A percentile compares a stretch with the other conserved stretches of the same genome.
phyloP scores from a whole-genome alignment of 2,329 filamentous ascomycete genomes.

The Hymenoscyphus infarciens region DNA sequence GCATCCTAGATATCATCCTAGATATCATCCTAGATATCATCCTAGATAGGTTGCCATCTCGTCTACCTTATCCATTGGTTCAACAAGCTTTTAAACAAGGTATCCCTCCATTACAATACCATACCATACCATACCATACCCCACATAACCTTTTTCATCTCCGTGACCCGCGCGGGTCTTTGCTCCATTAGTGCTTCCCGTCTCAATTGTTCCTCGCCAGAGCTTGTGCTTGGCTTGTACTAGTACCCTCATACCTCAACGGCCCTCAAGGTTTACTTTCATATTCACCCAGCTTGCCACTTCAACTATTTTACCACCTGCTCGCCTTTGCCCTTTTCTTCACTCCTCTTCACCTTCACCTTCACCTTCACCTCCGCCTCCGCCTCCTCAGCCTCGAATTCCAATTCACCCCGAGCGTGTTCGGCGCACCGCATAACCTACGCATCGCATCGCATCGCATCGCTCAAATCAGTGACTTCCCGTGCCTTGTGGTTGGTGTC shows the following conservation, averaged over 20 bases:
- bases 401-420: not conserved
- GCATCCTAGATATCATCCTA: no score
- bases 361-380: not conserved
- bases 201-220: not conserved
- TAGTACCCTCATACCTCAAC: not conserved
- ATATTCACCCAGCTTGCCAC: not conserved
- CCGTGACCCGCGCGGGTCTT: not conserved
- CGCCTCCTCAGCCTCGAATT: not conserved
- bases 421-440: not conserved
- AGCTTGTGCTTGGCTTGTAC: no score
- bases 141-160: not conserved
- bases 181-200: not conserved
- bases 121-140: no score
- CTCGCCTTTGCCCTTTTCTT: not conserved
- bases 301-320: not conserved
- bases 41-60: not conserved
- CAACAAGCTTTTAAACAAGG: not conserved
- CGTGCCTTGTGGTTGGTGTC: conserved; percentile 3
- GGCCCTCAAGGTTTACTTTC: not conserved
- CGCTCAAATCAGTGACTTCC: not conserved
- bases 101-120: not conserved
- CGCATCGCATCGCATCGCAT: no score
- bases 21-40: no score
- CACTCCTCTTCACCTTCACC: not conserved
- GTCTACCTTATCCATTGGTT: not conserved